Evolutionary conservation across 257 asterid species (phyloP), one percentile per base, ranked within the genome.

Genomic region (Osmanthus fragrans): DNA sequence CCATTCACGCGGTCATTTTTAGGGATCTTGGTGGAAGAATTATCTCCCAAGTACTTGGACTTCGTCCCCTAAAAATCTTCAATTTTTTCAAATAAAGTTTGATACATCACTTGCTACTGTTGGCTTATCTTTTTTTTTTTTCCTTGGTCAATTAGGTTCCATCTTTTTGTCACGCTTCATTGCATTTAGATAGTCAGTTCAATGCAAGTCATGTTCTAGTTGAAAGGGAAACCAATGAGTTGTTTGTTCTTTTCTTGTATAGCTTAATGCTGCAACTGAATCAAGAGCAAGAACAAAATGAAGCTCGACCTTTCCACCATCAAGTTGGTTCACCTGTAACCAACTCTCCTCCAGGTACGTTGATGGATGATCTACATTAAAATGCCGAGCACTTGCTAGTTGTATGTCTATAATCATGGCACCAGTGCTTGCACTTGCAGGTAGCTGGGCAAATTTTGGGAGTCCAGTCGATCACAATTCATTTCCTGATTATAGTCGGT

Each of bases 231-330:
- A 51, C 13, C 34, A 40, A 37, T 45, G 54, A 67, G 54, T 81
- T 58, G 72, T 81, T 51, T 18, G 60, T 51, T 76, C 71, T 80
- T 76, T 74, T 42, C 58, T 40, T 79, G 64, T 71, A 29, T 87
- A 95, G 99, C 86, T 83, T 95, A 81, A 85, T 95, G 90, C 96
- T 85, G 85, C 99, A 93, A 81, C 82, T 91, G 85, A 86, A 83
- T 88, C 99, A 89, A 89, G 98, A 95, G 42, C 90, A 81, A 81
- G 99, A 92, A 76, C 90, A 77, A 73, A 97, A 94, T 23, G 99
- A 92, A 66, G 80, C 83, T 83, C 93, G 92, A 74, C 74, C 82
- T 63, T 79, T 94, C 73, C 86, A 76, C 40, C 92, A 88, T 81
- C 92, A 85, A 80, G 91, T 91, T 75, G 96, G 97, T 77, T 95